phyloP scores from a whole-genome alignment of 371 early-diverging fungal genomes.

The Chytridium lagenaria region DNA sequence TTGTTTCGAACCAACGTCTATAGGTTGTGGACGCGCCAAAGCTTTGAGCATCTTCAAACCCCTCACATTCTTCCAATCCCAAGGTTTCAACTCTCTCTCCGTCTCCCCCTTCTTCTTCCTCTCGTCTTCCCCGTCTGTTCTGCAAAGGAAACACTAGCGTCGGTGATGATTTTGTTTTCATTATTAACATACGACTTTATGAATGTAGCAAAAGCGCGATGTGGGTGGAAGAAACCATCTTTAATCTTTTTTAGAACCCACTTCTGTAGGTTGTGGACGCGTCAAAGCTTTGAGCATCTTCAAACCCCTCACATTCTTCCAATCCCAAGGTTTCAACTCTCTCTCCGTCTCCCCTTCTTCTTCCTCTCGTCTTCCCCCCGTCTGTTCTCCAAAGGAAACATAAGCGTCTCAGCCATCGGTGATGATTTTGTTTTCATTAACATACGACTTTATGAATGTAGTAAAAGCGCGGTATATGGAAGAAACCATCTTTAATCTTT shows the following conservation, averaged over 20 bases:
- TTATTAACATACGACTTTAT: no score
- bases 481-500: no score
- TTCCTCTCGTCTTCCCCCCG: no score
- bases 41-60: slow-evolving; percentile 7
- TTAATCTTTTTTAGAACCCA: no score
- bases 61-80: slow-evolving; percentile 7
- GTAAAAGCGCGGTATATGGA: no score
- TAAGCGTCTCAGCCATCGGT: neutral
- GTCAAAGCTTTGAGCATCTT: neutral
- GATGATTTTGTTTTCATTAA: no score
- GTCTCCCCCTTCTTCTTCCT: neutral
- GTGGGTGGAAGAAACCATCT: no score
- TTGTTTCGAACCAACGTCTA: no score
- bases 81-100: neutral
- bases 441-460: no score
- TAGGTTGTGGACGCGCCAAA: neutral
- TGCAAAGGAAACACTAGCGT: neutral
- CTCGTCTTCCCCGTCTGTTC: neutral
- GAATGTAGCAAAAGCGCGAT: no score
- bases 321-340: neutral
- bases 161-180: no score
- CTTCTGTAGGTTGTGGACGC: no score
- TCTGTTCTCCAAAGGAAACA: neutral
- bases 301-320: neutral
- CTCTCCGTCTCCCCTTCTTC: neutral